These are phyloP conservation scores for Xylaria hypoxylon DNA, from an alignment of 2,329 filamentous ascomycete genomes.

Conservation along the genomic window DNA sequence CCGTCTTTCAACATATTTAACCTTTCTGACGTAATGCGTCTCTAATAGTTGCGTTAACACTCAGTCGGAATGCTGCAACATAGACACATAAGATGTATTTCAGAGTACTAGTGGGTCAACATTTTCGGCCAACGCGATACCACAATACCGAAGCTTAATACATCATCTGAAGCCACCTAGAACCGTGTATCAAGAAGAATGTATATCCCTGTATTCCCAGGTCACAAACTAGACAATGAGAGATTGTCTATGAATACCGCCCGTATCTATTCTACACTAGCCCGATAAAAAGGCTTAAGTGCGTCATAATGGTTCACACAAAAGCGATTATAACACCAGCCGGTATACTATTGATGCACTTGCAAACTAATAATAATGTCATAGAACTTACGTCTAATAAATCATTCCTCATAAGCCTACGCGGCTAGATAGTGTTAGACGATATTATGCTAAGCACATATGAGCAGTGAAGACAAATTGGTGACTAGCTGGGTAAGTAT, in stretches of 20 bases:
- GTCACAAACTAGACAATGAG: neutral
- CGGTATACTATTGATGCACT: too few species aligned
- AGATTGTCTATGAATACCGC: neutral
- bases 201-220: neutral
- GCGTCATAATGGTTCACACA: neutral
- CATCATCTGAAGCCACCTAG: neutral
- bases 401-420: neutral
- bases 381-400: neutral
- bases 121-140: neutral
- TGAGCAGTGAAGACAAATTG: neutral
- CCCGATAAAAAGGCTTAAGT: neutral
- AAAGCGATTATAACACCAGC: neutral
- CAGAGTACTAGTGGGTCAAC: neutral
- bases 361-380: neutral
- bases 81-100: neutral
- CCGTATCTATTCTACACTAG: neutral
- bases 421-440: too few species aligned
- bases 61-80: neutral
- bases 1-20: neutral
- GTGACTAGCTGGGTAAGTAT: too few species aligned
- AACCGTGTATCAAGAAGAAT: neutral
- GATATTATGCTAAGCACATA: neutral
- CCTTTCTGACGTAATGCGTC: neutral
- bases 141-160: neutral
- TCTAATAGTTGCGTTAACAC: constrained; percentile 17